Base-by-base conservation (phyloP, 2,329 filamentous ascomycete species). In the Talaromyces sp. region DNA sequence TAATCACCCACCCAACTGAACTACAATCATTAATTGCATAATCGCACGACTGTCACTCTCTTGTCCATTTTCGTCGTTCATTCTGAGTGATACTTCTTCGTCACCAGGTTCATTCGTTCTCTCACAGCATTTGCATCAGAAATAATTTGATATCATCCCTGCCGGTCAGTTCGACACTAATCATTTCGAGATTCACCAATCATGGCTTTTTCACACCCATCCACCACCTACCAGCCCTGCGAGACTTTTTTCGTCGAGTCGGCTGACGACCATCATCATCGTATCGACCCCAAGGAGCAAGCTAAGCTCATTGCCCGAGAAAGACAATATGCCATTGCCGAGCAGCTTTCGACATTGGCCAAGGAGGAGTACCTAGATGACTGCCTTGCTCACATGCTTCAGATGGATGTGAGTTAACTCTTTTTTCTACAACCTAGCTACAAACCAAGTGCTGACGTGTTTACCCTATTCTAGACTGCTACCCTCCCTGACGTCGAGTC, bases 401-500 rank as follows among this genome's bases (percentile, higher is more conserved):
- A 90, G 70, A 97, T 99, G 93, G 94, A 99, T 86, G 80, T 82
- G 66, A 70, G 76, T 77, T 50, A 12, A 29, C 31, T 31, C 54
- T 50, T 26, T 48, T 31, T 26, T 27, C 24, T 53, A 17, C 48
- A 52, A 52, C 48, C 35, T 38, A 38, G 14, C 35, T n/a, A 3
- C 14, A n/a, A 38, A 7, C 24, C 19, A 46, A 24, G 10, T 21
- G 32, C 11, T 11, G 57, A 32, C 50, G 27, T 32, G 35, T 54
- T 60, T 50, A 55, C 54, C 75, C 52, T 24, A 50, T 54, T 17
- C 24, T 32, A 88, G 85, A 85, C 88, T 70, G 89, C 95, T 77
- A 97, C 94, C 29, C 82, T 97, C 66, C 91, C 94, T 58, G 94
- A 99, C 76, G 93, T 96, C 74, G 93, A 93, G 75, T 92, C 95